A percentile compares a stretch with the other conserved stretches of the same genome.
phyloP scores from a whole-genome alignment of 768 basidiomycete species.

The Gautieria morchelliformis region DNA sequence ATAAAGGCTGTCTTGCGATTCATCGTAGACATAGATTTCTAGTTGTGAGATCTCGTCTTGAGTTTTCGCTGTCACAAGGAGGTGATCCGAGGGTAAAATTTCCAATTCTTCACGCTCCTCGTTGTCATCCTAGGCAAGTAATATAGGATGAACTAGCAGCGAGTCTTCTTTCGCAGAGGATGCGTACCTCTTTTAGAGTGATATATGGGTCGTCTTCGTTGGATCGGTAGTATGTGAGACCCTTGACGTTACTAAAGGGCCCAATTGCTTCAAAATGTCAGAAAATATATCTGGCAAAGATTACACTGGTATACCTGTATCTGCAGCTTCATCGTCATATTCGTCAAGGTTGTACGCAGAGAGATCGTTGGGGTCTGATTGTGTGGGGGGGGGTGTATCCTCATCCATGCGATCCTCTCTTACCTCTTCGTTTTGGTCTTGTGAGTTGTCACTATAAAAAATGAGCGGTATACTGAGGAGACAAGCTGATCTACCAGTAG shows the following conservation, averaged over 20 bases:
- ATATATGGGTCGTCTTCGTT: conserved; percentile 96
- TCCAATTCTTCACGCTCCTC: conserved; percentile 87
- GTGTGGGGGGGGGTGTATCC: conserved; percentile 21
- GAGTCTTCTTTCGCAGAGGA: conserved; percentile 8
- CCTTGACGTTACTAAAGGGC: conserved; percentile 93
- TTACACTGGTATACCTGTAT: conserved; percentile 25
- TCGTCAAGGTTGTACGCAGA: conserved; percentile 84
- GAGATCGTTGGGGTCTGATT: conserved; percentile 49
- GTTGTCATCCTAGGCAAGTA: conserved; percentile 48
- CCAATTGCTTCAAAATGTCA: conserved; percentile 39
- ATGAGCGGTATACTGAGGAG: background rate
- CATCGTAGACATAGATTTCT: conserved; percentile 94
- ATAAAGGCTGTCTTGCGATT: conserved; percentile 83
- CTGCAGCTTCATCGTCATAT: conserved; percentile 73
- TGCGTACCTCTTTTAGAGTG: conserved; percentile 80
- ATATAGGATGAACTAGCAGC: background rate
- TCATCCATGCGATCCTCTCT: conserved; percentile 56
- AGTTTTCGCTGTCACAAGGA: conserved; percentile 88
- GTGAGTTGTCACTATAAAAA: conserved; percentile 3
- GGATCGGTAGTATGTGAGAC: conserved; percentile 82
- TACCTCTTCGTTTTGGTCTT: background rate
- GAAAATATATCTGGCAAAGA: conserved; percentile 9
- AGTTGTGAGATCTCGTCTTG: conserved; percentile 95
- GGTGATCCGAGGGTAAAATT: conserved; percentile 82
- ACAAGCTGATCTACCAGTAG: conserved; percentile 19